phyloP scores from a whole-genome alignment of 2,329 filamentous ascomycete species.

The Cytospora chrysosperma region DNA sequence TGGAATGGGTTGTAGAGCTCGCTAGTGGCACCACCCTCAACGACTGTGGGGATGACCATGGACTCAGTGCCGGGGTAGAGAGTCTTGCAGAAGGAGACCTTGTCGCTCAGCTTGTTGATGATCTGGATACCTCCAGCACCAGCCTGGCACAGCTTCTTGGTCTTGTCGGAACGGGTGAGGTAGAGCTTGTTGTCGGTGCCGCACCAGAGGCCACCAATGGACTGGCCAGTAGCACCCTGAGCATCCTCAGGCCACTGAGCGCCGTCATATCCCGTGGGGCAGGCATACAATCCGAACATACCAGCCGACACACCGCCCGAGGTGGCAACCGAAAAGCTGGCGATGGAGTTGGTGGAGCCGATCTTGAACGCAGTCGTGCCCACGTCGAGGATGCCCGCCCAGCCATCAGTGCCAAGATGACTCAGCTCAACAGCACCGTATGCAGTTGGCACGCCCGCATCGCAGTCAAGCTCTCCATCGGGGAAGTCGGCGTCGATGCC shows the following conservation, averaged over 20 bases:
- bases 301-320: conserved; percentile 61
- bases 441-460: conserved; percentile 65
- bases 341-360: conserved; percentile 46
- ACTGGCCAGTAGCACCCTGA: conserved; percentile 80
- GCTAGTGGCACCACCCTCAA: conserved; percentile 57
- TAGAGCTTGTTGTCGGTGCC: conserved; percentile 69
- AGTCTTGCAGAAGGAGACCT: conserved; percentile 83
- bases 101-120: conserved; percentile 67
- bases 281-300: conserved; percentile 87
- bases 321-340: conserved; percentile 63
- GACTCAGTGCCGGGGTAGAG: conserved; percentile 92
- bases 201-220: conserved; percentile 85
- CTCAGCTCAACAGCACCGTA: conserved; percentile 75
- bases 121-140: conserved; percentile 72
- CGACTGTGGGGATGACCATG: conserved; percentile 76
- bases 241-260: conserved; percentile 74
- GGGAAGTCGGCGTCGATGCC: conserved; percentile 72
- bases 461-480: conserved; percentile 69
- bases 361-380: conserved; percentile 12
- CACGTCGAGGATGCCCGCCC: conserved; percentile 71
- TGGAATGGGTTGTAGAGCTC: conserved; percentile 75
- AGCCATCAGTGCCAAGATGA: conserved; percentile 72
- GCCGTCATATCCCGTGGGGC: conserved; percentile 89
- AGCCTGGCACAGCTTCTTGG: conserved; percentile 67
- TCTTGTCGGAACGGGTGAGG: conserved; percentile 67